Base-by-base conservation (phyloP, 2,329 filamentous ascomycete species). In the Penicillium sp. region DNA sequence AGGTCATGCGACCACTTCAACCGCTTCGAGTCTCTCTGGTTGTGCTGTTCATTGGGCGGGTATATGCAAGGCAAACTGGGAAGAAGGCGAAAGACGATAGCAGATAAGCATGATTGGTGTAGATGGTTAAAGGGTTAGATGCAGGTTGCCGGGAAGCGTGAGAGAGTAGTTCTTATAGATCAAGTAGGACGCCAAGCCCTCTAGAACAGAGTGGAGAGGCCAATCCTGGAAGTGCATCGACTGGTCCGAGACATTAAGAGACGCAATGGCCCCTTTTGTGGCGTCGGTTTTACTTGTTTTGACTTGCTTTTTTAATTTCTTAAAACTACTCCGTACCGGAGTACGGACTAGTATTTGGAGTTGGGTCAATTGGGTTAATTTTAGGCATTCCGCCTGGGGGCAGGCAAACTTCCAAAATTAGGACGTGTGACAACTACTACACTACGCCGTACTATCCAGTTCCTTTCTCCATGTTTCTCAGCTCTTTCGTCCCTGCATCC, bases 351-450 rank as follows among this genome's bases (percentile, higher is more conserved):
- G 18, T 18, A 18, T 27, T 27, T 27, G 5, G 24, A 27, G 24
- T 40, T 9, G 38, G 16, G n/a, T 18, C 14, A 8, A 16, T 39
- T 32, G 39, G 43, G 32, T 21, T 9, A 18, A 47, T 41, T 48
- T 21, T 22, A 46, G 27, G 38, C 40, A 34, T 48, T 52, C 44
- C 48, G 47, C 44, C 43, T 40, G n/a, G 38, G 38, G 42, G 29
- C 24, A n/a, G 7, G 11, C 49, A 47, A 47, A 47, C 50, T 48
- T 50, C 41, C 46, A 41, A 54, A 54, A 44, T 54, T 45, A 54
- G 41, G 13, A 40, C 16, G 38, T 40, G 16, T 8, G n/a, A 40
- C 38, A 21, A 40, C 14, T 11, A 34, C 14, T 11, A 34, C 32
- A 14, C 24, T 27, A 27, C 24, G 5, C 24, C 24, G 24, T 27